Evolutionary conservation across 768 basidiomycete species (phyloP).

Genomic region (Phylloporus arenicola): DNA sequence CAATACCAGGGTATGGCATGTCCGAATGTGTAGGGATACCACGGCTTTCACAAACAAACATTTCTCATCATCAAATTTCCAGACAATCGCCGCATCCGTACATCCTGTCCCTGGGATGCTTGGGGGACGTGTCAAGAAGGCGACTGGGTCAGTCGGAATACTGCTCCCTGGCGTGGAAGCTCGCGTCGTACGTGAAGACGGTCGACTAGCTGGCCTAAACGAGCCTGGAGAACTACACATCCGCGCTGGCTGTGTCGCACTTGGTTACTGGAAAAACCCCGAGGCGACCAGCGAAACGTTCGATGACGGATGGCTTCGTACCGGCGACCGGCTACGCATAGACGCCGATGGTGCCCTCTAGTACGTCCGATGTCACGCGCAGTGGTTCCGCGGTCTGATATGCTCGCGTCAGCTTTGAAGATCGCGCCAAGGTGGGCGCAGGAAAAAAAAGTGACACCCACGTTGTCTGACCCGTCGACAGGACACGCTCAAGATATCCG

Average conservation of each 20-base stretch:
- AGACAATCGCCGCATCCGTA: constrained; percentile 37
- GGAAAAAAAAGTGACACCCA: not conserved
- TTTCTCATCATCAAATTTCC: not conserved
- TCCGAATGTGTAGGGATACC: no score
- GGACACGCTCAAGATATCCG: constrained; percentile 80
- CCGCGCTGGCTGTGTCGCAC: constrained; percentile 47
- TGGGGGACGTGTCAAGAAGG: constrained; percentile 35
- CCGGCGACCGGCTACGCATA: constrained; percentile 65
- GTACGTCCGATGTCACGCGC: constrained; percentile 34
- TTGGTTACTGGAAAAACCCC: constrained; percentile 72
- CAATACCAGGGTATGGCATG: no score
- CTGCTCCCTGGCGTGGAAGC: constrained; percentile 62
- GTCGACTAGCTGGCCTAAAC: constrained; percentile 44
- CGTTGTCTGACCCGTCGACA: constrained; percentile 19
- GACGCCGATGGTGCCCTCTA: constrained; percentile 60
- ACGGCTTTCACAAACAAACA: no score
- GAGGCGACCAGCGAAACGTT: constrained; percentile 36
- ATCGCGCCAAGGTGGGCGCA: constrained; percentile 60
- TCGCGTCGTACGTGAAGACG: constrained; percentile 55
- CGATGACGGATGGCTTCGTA: constrained; percentile 63
- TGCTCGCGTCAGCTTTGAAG: constrained; percentile 50
- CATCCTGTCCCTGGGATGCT: constrained; percentile 44
- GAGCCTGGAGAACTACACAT: constrained; percentile 69
- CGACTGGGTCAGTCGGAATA: constrained; percentile 48
- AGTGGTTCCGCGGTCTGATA: not conserved